A percentile compares a stretch with the other conserved stretches of the same genome.
phyloP scores from a whole-genome alignment of 257 asterid genomes.

The Petrea volubilis region DNA sequence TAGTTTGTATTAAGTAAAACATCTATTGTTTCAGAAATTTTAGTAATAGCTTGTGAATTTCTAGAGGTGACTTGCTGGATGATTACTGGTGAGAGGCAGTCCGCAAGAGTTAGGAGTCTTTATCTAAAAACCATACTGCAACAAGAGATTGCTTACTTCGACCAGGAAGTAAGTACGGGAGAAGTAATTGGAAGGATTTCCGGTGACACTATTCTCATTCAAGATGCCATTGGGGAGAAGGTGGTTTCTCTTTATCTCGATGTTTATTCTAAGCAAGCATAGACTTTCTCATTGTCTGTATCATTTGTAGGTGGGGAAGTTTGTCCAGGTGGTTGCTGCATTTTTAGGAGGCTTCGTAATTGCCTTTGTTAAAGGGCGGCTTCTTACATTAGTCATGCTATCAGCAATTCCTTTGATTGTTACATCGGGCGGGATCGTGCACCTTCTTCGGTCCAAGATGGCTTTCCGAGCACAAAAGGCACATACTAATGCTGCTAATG shows the following conservation, averaged over 20 bases:
- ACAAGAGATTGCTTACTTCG: conserved; percentile 62
- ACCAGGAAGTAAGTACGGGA: conserved; percentile 49
- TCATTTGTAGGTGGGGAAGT: conserved; percentile 38
- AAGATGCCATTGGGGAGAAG: conserved; percentile 60
- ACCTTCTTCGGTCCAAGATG: conserved; percentile 21
- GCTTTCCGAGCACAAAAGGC: conserved; percentile 32
- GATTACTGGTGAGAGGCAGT: conserved; percentile 64
- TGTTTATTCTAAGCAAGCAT: neutral
- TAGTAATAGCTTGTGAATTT: neutral
- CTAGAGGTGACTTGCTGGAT: conserved; percentile 61
- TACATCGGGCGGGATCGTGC: conserved; percentile 23
- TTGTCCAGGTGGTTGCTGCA: conserved; percentile 32
- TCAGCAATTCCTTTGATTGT: conserved; percentile 30
- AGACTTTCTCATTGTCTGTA: neutral
- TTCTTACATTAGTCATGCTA: conserved; percentile 41
- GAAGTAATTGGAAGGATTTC: conserved; percentile 50
- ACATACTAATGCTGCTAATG: conserved; percentile 35
- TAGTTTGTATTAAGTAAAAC: neutral
- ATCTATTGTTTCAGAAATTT: neutral
- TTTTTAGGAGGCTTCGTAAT: conserved; percentile 39
- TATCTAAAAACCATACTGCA: conserved; percentile 42
- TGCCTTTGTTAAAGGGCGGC: conserved; percentile 49
- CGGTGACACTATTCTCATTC: conserved; percentile 46
- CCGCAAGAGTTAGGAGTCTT: conserved; percentile 41
- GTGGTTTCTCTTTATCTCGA: conserved; percentile 22